A percentile compares a stretch with the other conserved stretches of the same genome.
These are phyloP conservation scores for Mycena filopes DNA, from an alignment of 768 basidiomycete species.

Conservation along the genomic window DNA sequence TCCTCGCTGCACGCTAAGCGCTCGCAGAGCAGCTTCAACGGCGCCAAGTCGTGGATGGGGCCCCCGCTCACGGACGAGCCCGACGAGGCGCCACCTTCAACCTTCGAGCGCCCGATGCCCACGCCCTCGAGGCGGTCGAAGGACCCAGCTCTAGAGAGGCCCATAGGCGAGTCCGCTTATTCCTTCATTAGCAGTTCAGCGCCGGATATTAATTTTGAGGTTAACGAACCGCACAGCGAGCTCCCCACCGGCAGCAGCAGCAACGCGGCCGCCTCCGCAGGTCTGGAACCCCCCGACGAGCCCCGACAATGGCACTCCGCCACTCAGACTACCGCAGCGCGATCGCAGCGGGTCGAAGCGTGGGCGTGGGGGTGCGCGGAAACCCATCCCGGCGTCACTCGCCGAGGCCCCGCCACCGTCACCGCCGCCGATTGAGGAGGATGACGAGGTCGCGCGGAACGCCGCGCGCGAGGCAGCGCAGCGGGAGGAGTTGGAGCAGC, in stretches of 20 bases:
- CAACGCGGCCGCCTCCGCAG: constrained; percentile 12
- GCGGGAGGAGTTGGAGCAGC: constrained; percentile 8
- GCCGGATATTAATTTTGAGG: background rate
- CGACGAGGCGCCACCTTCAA: background rate
- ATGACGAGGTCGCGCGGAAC: constrained; percentile 3
- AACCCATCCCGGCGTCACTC: constrained; percentile 13
- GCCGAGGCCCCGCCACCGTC: background rate
- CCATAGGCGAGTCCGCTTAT: constrained; percentile 12
- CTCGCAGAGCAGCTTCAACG: constrained; percentile 11
- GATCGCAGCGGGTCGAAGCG: constrained; percentile 7
- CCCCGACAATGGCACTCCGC: background rate
- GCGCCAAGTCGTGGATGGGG: background rate
- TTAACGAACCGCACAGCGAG: background rate
- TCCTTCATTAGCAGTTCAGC: background rate
- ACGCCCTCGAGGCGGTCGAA: background rate
- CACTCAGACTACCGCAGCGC: background rate
- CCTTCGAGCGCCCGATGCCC: constrained; percentile 1
- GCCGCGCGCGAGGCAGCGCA: constrained; percentile 8
- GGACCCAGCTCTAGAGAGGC: constrained; percentile 3
- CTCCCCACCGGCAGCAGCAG: constrained; percentile 18
- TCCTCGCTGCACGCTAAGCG: constrained; percentile 2
- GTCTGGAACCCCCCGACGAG: constrained; percentile 20
- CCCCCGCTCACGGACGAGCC: constrained; percentile 12
- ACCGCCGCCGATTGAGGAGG: background rate
- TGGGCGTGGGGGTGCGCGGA: constrained; percentile 6